phyloP scores from a whole-genome alignment of 345 rosid genomes.

The Hibiscus syriacus region DNA sequence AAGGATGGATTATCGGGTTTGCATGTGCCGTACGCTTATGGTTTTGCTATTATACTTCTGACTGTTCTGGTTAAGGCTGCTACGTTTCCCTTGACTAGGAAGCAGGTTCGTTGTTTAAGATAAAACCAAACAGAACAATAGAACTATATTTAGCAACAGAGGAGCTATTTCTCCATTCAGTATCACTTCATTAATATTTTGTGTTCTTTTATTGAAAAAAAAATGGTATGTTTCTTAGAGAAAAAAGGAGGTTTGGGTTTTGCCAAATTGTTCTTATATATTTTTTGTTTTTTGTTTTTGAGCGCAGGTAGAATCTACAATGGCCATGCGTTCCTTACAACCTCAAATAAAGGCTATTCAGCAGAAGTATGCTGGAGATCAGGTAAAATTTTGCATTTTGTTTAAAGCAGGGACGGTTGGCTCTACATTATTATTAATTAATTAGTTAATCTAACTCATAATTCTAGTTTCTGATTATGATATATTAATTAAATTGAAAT shows the following conservation, averaged over 20 bases:
- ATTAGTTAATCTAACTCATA: not conserved
- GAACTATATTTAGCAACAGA: not conserved
- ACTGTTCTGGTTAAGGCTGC: constrained; percentile 88
- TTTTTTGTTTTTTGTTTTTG: constrained; percentile 1
- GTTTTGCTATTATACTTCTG: constrained; percentile 83
- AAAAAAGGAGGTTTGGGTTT: not conserved
- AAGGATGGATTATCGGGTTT: constrained; percentile 70
- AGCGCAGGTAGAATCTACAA: constrained; percentile 79
- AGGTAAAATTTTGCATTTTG: constrained; percentile 20
- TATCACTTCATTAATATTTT: not conserved
- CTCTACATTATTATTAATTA: too few species aligned
- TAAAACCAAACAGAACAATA: not conserved
- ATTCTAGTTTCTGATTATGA: constrained; percentile 18
- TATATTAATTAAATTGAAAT: not conserved
- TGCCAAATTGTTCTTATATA: not conserved
- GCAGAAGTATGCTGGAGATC: constrained; percentile 73
- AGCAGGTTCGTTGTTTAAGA: constrained; percentile 50
- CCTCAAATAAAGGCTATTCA: constrained; percentile 93
- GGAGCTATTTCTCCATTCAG: not conserved
- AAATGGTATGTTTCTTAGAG: not conserved
- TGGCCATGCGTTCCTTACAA: constrained; percentile 88
- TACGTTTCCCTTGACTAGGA: constrained; percentile 88
- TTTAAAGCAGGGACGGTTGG: not conserved
- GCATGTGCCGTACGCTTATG: constrained; percentile 78
- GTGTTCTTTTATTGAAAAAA: too few species aligned